Base-by-base conservation (phyloP, 495 filamentous ascomycete species). In the Physcia stellaris region DNA sequence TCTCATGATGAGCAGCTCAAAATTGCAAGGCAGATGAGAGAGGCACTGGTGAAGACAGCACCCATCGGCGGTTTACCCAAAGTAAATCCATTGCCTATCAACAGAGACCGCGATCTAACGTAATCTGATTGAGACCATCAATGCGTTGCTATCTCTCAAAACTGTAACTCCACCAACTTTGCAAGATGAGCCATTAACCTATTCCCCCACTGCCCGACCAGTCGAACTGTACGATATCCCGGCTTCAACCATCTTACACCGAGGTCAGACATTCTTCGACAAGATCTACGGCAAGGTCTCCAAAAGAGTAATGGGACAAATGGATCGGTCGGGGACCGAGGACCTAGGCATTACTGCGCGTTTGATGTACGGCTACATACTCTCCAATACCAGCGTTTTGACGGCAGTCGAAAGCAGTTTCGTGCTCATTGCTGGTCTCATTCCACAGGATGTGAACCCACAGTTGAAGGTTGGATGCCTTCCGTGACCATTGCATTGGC, bases 371-470 rank as follows among this genome's bases (percentile, higher is more conserved):
- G 63, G 63, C 10, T 63, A 70, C 39, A 45, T 73, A 10, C 43
- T 73, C 18, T 68, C 62, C 47, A 70, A 71, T 35, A 56, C 57
- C 6, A 60, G 39, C 18, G 58, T 75, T 12, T 49, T 75, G 16
- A 60, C 43, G 17, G 32, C 57, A 4, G 49, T 50, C 15, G 69
- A 75, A 44, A 75, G 57, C 3, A 71, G 67, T 35, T 68, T 61
- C 42, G 61, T 71, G 19, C 47, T 75, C 34, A 51, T 75, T n/a
- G 69, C 70, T n/a, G 71, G 61, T 4, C 41, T 75, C 40, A 63
- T 73, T 26, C 67, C 67, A 11, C 67, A 70, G 53, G 67, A 71
- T 45, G 66, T 68, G 10, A 71, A 71, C 23, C 65, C 68, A 11
- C 70, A 75, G 42, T 41, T 28, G 26, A 28, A 28, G 13, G n/a